Conservation (phyloP, 2,329 filamentous ascomycete genomes). For the Penicillium sp. region DNA sequence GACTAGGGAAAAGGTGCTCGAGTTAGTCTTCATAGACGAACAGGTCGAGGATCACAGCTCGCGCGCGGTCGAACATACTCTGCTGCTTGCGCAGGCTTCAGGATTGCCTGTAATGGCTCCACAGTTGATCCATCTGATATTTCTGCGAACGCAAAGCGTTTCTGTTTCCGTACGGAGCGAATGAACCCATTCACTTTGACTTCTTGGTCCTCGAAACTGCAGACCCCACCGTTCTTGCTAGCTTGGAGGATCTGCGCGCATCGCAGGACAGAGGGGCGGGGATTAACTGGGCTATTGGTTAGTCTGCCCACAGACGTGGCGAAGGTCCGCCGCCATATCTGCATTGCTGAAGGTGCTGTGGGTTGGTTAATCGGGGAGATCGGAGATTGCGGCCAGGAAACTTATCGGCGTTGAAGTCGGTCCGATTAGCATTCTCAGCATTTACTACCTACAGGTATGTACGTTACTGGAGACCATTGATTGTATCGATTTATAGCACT, state of each 20-base stretch:
- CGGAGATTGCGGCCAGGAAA: slow-evolving; percentile 14
- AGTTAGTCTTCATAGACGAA: slow-evolving; percentile 10
- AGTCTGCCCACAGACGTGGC: slow-evolving; percentile 37
- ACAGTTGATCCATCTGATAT: slow-evolving; percentile 84
- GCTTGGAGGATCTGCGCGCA: slow-evolving; percentile 40
- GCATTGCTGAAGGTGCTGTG: slow-evolving; percentile 32
- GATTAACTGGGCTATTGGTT: slow-evolving; percentile 19
- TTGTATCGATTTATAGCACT: background rate
- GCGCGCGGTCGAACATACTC: slow-evolving; percentile 54
- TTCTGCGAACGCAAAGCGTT: slow-evolving; percentile 76
- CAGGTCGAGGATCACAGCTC: background rate
- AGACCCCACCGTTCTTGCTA: slow-evolving; percentile 25
- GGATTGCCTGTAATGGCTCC: slow-evolving; percentile 73
- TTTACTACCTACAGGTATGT: background rate
- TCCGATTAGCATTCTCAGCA: background rate
- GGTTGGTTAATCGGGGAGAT: slow-evolving; percentile 10
- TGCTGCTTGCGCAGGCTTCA: slow-evolving; percentile 67
- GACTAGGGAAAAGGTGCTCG: slow-evolving; percentile 49
- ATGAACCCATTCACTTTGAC: slow-evolving; percentile 73
- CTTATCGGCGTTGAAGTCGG: slow-evolving; percentile 9
- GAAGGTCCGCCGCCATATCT: slow-evolving; percentile 41
- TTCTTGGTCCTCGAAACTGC: slow-evolving; percentile 36
- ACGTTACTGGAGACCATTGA: background rate
- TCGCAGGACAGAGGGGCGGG: slow-evolving; percentile 28
- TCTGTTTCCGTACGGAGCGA: slow-evolving; percentile 81